Conservation (phyloP, 2,329 filamentous ascomycete genomes). For the Thielaviopsis populi region DNA sequence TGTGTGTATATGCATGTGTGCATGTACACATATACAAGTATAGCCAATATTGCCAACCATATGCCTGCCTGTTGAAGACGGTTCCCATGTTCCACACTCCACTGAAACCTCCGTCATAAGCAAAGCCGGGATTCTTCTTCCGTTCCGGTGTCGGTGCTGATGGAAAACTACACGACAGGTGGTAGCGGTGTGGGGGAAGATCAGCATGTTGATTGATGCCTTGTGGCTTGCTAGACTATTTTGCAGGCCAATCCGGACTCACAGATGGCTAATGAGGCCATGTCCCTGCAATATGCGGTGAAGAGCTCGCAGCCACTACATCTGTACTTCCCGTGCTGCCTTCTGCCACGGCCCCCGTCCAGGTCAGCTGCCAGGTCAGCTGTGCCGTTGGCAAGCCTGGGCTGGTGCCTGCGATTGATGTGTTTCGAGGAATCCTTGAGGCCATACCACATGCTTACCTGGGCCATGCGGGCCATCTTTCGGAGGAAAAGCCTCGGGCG, state of each 20-base stretch:
- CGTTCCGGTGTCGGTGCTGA: constrained; percentile 5
- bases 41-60: not conserved
- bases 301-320: not conserved
- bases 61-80: not conserved
- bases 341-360: not conserved
- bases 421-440: not conserved
- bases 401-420: not conserved
- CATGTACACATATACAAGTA: not conserved
- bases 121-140: not conserved
- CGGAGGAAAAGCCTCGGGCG: not conserved
- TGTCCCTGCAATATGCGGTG: not conserved
- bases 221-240: not conserved
- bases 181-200: not conserved
- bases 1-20: not conserved
- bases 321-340: not conserved
- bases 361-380: not conserved
- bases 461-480: not conserved
- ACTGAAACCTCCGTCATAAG: not conserved
- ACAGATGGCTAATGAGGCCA: not conserved
- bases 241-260: not conserved
- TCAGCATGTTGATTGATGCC: not conserved
- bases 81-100: not conserved
- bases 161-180: not conserved
- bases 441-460: not conserved
- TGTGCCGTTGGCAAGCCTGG: not conserved